Base-by-base conservation (phyloP, 192 early-diverging fungal species). In the Coemansia interrupta region DNA sequence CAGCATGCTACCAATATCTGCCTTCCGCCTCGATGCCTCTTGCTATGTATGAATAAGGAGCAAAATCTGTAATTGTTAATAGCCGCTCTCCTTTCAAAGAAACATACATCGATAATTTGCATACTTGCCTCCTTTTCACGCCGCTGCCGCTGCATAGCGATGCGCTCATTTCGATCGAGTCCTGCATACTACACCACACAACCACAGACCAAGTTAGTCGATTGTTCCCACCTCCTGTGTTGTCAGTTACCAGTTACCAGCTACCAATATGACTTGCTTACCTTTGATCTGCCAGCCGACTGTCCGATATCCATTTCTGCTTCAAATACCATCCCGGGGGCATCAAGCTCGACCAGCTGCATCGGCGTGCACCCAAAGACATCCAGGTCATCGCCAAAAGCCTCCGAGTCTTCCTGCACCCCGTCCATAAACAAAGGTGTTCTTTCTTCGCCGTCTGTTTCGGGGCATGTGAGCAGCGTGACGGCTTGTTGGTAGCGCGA, bases 101-200 rank as follows among this genome's bases (percentile, higher is more conserved):
- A 20, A 39, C 15, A 20, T 19, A 20, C n/a, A 32, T 39, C 12
- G 5, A 4, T 49, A 2, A 20, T 54, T 9, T 54, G 1, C 9
- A 22, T 40, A 26, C 50, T 56, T 70, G 61, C 63, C 55, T 78
- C 69, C 6, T 63, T 56, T 15, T 42, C 55, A 9, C 75, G 68
- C 18, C 52, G 38, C 36, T 72, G 61, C 22, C 51, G 43, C 13
- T 68, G 69, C 0, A 64, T 26, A 5, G 58, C 58, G 41, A 78
- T 78, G n/a, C 75, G 75, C 17, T 78, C 75, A 41, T 29, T 61
- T 36, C 75, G 75, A 54, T 60, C 61, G 32, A 68, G 29, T 11
- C 14, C 41, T 0, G 57, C 29, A 11, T 30, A 19, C 66, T 62
- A 49, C 14, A 56, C 29, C 20, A 13, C 15, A 48, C 28, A 58